Base-by-base conservation (phyloP, 495 filamentous ascomycete genomes). In the Penicillium lividum region DNA sequence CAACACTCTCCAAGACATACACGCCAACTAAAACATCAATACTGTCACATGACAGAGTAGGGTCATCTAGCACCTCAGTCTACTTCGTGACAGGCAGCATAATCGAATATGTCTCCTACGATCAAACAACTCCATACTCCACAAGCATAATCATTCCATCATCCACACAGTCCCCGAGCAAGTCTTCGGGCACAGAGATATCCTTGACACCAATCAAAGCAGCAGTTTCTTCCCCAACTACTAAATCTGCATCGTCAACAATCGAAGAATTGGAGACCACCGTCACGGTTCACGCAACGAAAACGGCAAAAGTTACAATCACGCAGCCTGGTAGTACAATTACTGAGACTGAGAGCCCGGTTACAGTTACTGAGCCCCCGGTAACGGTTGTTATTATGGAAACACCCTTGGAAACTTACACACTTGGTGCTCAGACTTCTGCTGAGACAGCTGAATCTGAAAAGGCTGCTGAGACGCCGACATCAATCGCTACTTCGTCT, bases 271-370 rank as follows among this genome's bases (percentile, higher is more conserved):
- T 16, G 6, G 51, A 38, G 10, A 42, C 51, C 9, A 51, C 16
- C 3, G n/a, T 49, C 27, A 51, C 49, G 7, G 30, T 60, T 1
- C 51, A 49, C 3, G 44, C 52, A 50, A 60, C 34, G 5, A 45
- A 29, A 16, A 53, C 51, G 1, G 36, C 22, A 30, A 18, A 28
- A 8, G 22, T 27, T 4, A 52, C 50, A 25, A 27, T 40, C 13
- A 52, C 50, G 8, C 3, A 36, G 50, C 50, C 50, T 4, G 31
- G 29, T 9, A 4, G 4, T 22, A 52, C 50, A 43, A 51, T 59
- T 4, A 59, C 52, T n/a, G 43, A 27, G 7, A 18, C 61, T 13
- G 50, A 36, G 5, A 25, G 8, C 10, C 50, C 51, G 2, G 22
- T n/a, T n/a, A 30, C 51, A 1, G 18, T 43, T 10, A 53, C 51